Evolutionary conservation across 73 alveolate species (phyloP).

Genomic region (Symbiodinium natans): DNA sequence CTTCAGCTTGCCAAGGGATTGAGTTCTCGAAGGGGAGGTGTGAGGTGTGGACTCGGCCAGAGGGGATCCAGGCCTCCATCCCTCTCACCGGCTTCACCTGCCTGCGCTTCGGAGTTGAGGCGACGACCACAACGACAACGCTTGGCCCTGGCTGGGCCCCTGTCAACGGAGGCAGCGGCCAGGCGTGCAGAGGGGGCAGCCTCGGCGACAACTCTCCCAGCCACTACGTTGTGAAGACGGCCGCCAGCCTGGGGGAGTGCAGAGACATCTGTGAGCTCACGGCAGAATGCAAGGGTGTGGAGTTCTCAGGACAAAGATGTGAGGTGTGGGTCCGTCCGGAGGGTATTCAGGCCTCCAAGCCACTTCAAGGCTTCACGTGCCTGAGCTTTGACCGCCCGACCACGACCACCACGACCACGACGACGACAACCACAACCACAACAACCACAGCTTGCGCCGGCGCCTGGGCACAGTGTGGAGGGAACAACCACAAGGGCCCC

Average conservation of each 20-base stretch:
- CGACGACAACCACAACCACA: not conserved
- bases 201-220: not conserved
- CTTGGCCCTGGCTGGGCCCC: not conserved
- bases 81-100: conserved; percentile 23
- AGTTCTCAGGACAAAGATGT: not conserved
- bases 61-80: conserved; percentile 10
- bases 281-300: conserved; percentile 14
- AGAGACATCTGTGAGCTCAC: not conserved
- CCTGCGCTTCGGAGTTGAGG: not conserved
- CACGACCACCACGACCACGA: conserved; percentile 27
- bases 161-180: not conserved
- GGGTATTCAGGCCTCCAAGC: conserved; percentile 5
- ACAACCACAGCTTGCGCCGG: conserved; percentile 1
- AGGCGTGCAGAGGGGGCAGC: conserved; percentile 10
- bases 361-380: conserved; percentile 16
- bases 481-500: conserved; percentile 35
- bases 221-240: not conserved
- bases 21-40: conserved; percentile 12
- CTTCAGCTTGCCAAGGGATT: not conserved
- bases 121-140: conserved; percentile 14
- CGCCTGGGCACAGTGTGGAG: conserved; percentile 58
- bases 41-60: conserved; percentile 3
- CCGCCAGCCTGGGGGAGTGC: not conserved
- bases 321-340: conserved; percentile 32
- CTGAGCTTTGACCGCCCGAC: conserved; percentile 8